phyloP scores from a whole-genome alignment of 345 rosid genomes.

The Nasturtium officinale region DNA sequence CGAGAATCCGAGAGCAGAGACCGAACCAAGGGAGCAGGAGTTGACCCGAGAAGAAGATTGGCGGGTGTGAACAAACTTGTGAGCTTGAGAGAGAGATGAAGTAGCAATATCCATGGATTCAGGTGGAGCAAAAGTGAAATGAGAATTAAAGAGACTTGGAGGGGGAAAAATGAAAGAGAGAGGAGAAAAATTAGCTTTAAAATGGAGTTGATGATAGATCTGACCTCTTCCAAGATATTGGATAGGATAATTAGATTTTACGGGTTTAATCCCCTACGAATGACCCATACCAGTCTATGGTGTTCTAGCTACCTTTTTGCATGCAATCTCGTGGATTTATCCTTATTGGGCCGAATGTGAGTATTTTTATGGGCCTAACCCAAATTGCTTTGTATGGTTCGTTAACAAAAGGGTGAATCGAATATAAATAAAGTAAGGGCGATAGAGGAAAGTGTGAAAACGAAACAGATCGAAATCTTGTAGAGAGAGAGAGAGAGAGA shows the following conservation, averaged over 20 bases:
- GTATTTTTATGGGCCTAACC: not conserved
- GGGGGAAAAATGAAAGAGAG: constrained; percentile 1
- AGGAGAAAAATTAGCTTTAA: constrained; percentile 29
- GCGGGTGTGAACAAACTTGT: constrained; percentile 25
- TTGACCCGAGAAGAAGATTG: constrained; percentile 42
- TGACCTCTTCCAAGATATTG: constrained; percentile 31
- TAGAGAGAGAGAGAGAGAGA: no score
- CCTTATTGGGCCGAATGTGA: not conserved
- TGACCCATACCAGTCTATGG: not conserved
- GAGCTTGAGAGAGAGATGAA: constrained; percentile 30
- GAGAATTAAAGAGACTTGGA: constrained; percentile 15
- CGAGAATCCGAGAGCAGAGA: constrained; percentile 60
- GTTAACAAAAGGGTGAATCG: no score
- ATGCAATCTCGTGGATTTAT: not conserved
- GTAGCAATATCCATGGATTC: constrained; percentile 36
- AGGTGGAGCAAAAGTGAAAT: not conserved
- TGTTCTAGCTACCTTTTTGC: not conserved
- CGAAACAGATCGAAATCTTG: constrained; percentile 16
- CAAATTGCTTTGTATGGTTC: not conserved
- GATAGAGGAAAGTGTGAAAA: not conserved
- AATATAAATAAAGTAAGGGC: no score
- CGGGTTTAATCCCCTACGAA: not conserved
- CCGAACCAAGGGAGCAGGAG: constrained; percentile 52
- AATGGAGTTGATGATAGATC: constrained; percentile 36
- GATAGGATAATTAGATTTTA: constrained; percentile 41